Evolutionary conservation across 176 grass and related monocot species (phyloP).

Genomic region (Carex littledalei): DNA sequence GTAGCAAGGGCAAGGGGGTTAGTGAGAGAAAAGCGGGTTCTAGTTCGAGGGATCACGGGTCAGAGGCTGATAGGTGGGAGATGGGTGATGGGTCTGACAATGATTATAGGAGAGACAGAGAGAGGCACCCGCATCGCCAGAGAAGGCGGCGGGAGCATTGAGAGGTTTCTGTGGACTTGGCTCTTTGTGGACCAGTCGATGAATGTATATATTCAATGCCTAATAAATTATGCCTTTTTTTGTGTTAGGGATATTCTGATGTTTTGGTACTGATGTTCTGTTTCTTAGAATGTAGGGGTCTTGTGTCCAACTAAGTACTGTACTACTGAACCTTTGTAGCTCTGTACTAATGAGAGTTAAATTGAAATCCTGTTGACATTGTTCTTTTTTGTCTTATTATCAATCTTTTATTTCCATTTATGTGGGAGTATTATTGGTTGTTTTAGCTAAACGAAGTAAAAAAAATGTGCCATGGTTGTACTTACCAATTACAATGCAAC

Average conservation of each 20-base stretch:
- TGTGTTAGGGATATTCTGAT: background rate
- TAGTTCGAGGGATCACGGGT: background rate
- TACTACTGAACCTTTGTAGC: background rate
- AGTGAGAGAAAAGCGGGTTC: constrained; percentile 1
- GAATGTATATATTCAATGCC: constrained; percentile 8
- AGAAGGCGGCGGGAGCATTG: constrained; percentile 16
- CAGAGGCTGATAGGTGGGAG: constrained; percentile 24
- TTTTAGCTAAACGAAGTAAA: background rate
- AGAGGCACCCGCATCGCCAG: background rate
- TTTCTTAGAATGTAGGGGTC: background rate
- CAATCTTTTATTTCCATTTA: background rate
- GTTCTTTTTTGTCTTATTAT: background rate
- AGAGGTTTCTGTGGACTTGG: background rate
- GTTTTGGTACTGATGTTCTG: no score
- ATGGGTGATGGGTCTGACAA: constrained; percentile 25
- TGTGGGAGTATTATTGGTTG: background rate
- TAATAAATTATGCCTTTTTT: background rate
- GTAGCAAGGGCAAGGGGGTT: constrained; percentile 18
- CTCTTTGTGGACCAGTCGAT: background rate
- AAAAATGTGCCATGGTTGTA: background rate
- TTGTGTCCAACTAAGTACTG: background rate
- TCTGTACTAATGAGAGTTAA: background rate
- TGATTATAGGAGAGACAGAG: constrained; percentile 19
- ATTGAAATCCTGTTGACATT: background rate
- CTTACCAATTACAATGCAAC: background rate